Conservation (phyloP, 2,329 filamentous ascomycete species). For the Helotiales sp. region DNA sequence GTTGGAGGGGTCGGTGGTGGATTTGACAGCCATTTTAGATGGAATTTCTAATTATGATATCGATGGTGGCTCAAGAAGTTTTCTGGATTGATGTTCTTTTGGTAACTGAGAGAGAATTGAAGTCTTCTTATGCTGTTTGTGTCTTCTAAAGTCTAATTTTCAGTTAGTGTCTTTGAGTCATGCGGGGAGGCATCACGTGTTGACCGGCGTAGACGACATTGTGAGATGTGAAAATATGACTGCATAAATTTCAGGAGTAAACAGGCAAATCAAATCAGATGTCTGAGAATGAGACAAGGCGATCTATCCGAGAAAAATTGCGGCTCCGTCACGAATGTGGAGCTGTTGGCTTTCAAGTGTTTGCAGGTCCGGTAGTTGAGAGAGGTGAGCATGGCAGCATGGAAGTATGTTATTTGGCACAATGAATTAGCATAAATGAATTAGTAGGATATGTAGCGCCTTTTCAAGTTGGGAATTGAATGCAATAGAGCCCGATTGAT, state of each 20-base stretch:
- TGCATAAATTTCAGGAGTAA: neutral
- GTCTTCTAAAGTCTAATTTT: neutral
- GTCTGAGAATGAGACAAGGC: too few relatives aligned
- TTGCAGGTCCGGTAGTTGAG: too few relatives aligned
- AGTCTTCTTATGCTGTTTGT: neutral
- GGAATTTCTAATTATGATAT: neutral
- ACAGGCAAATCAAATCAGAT: neutral
- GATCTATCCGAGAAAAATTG: too few relatives aligned
- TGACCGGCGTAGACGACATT: too few relatives aligned
- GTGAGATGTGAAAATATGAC: neutral
- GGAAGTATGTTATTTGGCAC: too few relatives aligned
- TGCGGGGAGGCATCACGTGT: constrained; percentile 4
- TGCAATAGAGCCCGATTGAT: too few relatives aligned
- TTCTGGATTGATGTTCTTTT: neutral
- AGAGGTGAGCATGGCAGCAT: too few relatives aligned
- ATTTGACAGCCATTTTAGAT: neutral
- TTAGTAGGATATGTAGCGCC: too few relatives aligned
- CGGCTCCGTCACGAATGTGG: too few relatives aligned
- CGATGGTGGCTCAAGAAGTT: neutral
- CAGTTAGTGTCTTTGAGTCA: constrained; percentile 4
- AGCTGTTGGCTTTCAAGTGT: too few relatives aligned
- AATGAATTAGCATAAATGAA: too few relatives aligned
- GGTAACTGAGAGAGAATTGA: neutral
- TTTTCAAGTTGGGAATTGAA: too few relatives aligned
- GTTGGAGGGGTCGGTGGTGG: neutral